phyloP scores from a whole-genome alignment of 345 rosid species.

The Eutrema japonicum region DNA sequence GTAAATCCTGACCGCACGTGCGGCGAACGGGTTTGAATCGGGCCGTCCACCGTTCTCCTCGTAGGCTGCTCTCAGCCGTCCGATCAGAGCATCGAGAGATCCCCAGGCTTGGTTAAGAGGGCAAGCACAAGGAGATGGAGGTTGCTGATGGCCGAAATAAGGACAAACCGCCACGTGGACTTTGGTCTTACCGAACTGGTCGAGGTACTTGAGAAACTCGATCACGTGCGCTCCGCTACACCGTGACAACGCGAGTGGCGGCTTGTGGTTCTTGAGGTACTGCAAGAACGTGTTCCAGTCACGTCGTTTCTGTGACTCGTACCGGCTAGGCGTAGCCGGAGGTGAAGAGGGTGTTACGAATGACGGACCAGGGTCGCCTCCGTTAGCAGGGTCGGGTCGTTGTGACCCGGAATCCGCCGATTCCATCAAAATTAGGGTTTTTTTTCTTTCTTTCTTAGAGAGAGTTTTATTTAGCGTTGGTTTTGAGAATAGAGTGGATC shows the following conservation, averaged over 20 bases:
- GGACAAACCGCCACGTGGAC: slow-evolving; percentile 65
- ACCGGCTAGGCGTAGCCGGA: slow-evolving; percentile 52
- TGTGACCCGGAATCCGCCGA: slow-evolving; percentile 39
- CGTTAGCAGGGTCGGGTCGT: slow-evolving; percentile 35
- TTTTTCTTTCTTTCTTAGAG: neutral
- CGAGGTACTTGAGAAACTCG: slow-evolving; percentile 70
- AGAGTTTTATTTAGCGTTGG: slow-evolving; percentile 14
- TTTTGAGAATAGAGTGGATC: slow-evolving; percentile 10
- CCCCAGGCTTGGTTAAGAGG: slow-evolving; percentile 83
- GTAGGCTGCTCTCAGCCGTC: slow-evolving; percentile 75
- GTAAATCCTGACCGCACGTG: slow-evolving; percentile 71
- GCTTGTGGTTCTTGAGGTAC: slow-evolving; percentile 69
- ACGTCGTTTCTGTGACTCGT: slow-evolving; percentile 71
- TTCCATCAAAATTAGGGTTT: slow-evolving; percentile 53
- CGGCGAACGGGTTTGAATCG: slow-evolving; percentile 69
- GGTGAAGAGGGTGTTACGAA: slow-evolving; percentile 29
- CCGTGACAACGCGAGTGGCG: slow-evolving; percentile 58
- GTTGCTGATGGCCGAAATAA: slow-evolving; percentile 63
- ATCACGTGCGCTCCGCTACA: slow-evolving; percentile 79
- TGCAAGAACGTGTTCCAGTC: slow-evolving; percentile 83
- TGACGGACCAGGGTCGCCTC: slow-evolving; percentile 38
- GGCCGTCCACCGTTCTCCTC: slow-evolving; percentile 73
- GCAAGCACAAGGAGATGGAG: slow-evolving; percentile 68
- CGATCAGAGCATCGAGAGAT: slow-evolving; percentile 76
- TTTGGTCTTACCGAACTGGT: slow-evolving; percentile 77